Conservation (phyloP, 1,284 basidiomycete genomes). For the Irpex lacteus region DNA sequence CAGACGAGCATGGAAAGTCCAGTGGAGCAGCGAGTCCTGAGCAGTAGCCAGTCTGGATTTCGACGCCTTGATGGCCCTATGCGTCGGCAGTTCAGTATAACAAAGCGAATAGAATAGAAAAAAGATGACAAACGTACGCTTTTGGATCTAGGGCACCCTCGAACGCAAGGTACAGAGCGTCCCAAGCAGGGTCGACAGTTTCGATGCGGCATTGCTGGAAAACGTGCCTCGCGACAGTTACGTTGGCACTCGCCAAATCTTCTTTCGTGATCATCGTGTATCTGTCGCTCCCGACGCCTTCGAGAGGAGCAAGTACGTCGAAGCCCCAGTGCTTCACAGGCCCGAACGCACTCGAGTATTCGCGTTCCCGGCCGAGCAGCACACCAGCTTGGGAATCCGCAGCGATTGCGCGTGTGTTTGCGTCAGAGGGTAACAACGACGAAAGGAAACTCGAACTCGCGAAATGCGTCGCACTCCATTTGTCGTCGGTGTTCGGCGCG, state of each 20-base stretch:
- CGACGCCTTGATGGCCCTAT: slow-evolving; percentile 73
- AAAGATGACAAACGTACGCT: slow-evolving; percentile 38
- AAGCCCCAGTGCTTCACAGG: slow-evolving; percentile 65
- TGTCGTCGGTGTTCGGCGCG: slow-evolving; percentile 49
- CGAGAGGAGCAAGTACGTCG: slow-evolving; percentile 52
- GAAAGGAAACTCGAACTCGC: slow-evolving; percentile 41
- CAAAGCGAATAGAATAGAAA: background rate
- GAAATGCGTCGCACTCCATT: slow-evolving; percentile 56
- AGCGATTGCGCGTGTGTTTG: slow-evolving; percentile 27
- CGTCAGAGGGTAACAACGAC: slow-evolving; percentile 49
- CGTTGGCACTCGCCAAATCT: slow-evolving; percentile 47
- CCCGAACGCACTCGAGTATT: slow-evolving; percentile 59
- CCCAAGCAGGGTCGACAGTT: slow-evolving; percentile 59
- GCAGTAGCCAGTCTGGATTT: slow-evolving; percentile 63
- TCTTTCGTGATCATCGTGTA: slow-evolving; percentile 49
- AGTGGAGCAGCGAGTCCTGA: slow-evolving; percentile 68
- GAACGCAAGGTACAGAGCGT: slow-evolving; percentile 60
- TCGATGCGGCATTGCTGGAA: slow-evolving; percentile 53
- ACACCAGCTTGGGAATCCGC: slow-evolving; percentile 64
- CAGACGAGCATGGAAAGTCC: slow-evolving; percentile 81
- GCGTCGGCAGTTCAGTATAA: slow-evolving; percentile 4
- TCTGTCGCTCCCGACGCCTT: slow-evolving; percentile 37
- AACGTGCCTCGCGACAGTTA: slow-evolving; percentile 46
- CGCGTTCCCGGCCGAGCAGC: slow-evolving; percentile 61
- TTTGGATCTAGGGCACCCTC: slow-evolving; percentile 64